Percentiles rank a stretch among this genome's conserved stretches.
Conservation (phyloP, 2,329 filamentous ascomycete species). For the Sphaerostilbella broomeana region DNA sequence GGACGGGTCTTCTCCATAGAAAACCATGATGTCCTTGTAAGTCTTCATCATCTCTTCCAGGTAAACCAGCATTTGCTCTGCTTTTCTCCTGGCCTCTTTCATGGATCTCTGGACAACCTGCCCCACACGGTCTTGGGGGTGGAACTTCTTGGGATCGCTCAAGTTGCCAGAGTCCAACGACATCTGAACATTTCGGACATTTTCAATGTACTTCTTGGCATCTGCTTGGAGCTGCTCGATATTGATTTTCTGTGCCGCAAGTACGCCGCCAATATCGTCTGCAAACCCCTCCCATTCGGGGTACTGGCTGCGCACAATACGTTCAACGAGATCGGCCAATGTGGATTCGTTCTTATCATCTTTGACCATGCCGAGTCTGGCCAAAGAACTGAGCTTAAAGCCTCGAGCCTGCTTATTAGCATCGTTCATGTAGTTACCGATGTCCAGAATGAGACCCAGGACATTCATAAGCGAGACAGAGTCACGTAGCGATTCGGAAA, state of each 20-base stretch:
- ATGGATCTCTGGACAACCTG: constrained; percentile 87
- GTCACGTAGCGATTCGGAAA: constrained; percentile 84
- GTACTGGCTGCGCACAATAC: constrained; percentile 93
- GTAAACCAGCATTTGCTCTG: constrained; percentile 90
- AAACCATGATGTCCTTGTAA: constrained; percentile 92
- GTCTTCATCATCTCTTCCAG: constrained; percentile 86
- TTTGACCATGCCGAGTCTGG: constrained; percentile 93
- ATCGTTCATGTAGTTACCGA: constrained; percentile 99
- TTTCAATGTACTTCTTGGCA: constrained; percentile 87
- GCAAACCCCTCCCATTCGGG: constrained; percentile 89
- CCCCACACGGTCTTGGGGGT: constrained; percentile 90
- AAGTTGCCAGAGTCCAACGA: constrained; percentile 90
- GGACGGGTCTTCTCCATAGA: constrained; percentile 87
- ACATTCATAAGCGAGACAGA: constrained; percentile 95
- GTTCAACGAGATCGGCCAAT: constrained; percentile 90
- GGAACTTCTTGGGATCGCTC: constrained; percentile 95
- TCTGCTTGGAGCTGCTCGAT: constrained; percentile 86
- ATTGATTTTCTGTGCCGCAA: constrained; percentile 81
- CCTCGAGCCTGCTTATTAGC: constrained; percentile 96
- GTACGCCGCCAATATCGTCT: constrained; percentile 74
- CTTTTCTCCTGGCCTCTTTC: constrained; percentile 94
- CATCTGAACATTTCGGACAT: constrained; percentile 87
- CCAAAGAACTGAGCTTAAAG: constrained; percentile 94
- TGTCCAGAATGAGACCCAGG: constrained; percentile 89
- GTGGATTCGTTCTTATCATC: constrained; percentile 98